These are phyloP conservation scores for Amanita pseudoporphyria DNA, from an alignment of 768 basidiomycete species.

Conservation along the genomic window DNA sequence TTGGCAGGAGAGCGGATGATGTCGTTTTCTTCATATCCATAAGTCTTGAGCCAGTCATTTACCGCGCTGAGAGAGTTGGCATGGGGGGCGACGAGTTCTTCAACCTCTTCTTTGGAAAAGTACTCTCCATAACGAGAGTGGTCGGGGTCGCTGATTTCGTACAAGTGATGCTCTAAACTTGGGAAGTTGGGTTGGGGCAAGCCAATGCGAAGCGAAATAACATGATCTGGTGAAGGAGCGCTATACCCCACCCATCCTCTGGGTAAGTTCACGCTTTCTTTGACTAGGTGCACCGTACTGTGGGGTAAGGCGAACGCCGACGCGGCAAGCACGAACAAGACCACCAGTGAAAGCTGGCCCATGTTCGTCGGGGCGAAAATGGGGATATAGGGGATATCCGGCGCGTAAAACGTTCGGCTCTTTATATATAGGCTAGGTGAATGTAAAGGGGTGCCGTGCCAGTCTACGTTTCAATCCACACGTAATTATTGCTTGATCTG, in stretches of 20 bases:
- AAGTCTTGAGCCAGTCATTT: constrained; percentile 48
- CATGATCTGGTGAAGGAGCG: constrained; percentile 32
- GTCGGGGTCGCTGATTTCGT: constrained; percentile 48
- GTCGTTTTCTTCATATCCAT: constrained; percentile 41
- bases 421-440: neutral
- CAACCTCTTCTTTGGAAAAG: constrained; percentile 58
- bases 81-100: constrained; percentile 49
- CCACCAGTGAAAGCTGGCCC: neutral
- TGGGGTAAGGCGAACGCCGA: constrained; percentile 13
- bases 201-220: constrained; percentile 48
- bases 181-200: constrained; percentile 44
- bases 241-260: constrained; percentile 36
- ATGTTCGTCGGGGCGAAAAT: neutral
- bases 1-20: constrained; percentile 49
- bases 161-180: constrained; percentile 40
- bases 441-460: neutral
- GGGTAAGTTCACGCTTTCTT: constrained; percentile 33
- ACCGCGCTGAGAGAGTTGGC: constrained; percentile 42
- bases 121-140: constrained; percentile 46
- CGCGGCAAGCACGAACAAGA: constrained; percentile 14
- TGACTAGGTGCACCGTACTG: constrained; percentile 23
- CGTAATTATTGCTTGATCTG: too few species aligned
- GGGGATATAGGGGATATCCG: neutral
- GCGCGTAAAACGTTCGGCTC: neutral
- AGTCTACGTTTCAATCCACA: too few species aligned